A percentile compares a stretch with the other conserved stretches of the same genome.
phyloP scores from a whole-genome alignment of 2,329 filamentous ascomycete genomes.

The Xylaria sp. region DNA sequence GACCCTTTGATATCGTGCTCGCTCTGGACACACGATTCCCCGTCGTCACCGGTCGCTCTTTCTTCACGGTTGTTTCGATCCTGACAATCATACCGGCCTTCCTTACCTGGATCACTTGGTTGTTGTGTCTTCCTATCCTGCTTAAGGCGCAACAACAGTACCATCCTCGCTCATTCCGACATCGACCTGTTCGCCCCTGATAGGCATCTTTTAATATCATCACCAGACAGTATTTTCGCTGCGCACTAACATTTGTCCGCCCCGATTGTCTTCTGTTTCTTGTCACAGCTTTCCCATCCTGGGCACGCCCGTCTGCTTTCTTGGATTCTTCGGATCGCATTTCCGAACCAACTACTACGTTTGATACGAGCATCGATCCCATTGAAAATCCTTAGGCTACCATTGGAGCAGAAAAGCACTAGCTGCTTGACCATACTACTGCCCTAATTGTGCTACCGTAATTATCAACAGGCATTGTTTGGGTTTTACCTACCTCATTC shows the following conservation, averaged over 20 bases:
- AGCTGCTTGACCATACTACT: slow-evolving; percentile 40
- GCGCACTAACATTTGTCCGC: slow-evolving; percentile 38
- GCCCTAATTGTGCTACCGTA: slow-evolving; percentile 38
- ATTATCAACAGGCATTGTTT: slow-evolving; percentile 42
- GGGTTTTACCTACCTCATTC: slow-evolving; percentile 35
- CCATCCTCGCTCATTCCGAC: slow-evolving; percentile 45
- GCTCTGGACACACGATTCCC: slow-evolving; percentile 8
- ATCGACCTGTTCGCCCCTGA: slow-evolving; percentile 27
- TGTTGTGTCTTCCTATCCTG: slow-evolving; percentile 33
- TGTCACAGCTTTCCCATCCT: slow-evolving; percentile 46
- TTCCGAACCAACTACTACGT: slow-evolving; percentile 47
- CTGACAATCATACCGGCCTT: slow-evolving; percentile 14
- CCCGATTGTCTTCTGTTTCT: slow-evolving; percentile 47
- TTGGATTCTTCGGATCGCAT: slow-evolving; percentile 44
- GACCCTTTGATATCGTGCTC: slow-evolving; percentile 29
- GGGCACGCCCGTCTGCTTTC: slow-evolving; percentile 43
- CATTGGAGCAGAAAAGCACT: slow-evolving; percentile 37
- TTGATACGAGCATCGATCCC: slow-evolving; percentile 48
- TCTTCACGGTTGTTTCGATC: slow-evolving; percentile 32
- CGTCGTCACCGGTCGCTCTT: slow-evolving; percentile 28
- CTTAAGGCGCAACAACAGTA: slow-evolving; percentile 38
- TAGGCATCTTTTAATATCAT: slow-evolving; percentile 45
- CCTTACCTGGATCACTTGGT: slow-evolving; percentile 26
- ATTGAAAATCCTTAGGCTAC: slow-evolving; percentile 36
- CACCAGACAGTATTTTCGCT: slow-evolving; percentile 33